Evolutionary conservation across 2,329 filamentous ascomycete genomes (phyloP), one percentile per base, ranked within the genome.

Genomic region (Diaporthe sp.): DNA sequence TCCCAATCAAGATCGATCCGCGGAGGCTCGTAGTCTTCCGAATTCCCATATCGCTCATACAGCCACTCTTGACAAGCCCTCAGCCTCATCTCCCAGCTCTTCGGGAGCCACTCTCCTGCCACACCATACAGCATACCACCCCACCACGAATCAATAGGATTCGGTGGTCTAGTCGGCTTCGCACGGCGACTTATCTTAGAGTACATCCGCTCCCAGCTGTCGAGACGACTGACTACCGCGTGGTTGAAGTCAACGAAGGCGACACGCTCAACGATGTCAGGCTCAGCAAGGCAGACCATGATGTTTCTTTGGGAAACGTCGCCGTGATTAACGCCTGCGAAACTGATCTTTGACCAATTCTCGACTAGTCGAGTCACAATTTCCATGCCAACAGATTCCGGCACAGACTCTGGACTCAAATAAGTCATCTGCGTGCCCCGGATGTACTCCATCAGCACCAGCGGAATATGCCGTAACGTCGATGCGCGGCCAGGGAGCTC

Each of bases 391-490:
- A 22, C 19, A 0, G 57, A 13, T 9, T 72, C 69, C 7, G 69
- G 7, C 17, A 30, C 52, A 0, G 19, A 3, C 0, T 35, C 33
- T 8, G 69, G 57, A 1, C 42, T 50, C 40, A 72, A 28, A 10
- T 72, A 42, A 0, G n/a, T 50, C 69, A 72, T 72, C 7, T 10
- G 17, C 9, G 4, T 30, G 8, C 69, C 69, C 6, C 42, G 28
- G 10, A 72, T 72, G 15, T 64, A 33, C 28, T 72, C 69, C n/a
- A 72, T 72, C 38, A 72, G 13, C 0, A 72, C 22, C 9, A 72
- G 54, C 8, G 57, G 69, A 5, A 72, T 19, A 5, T 72, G 33
- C 33, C 69, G 35, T 13, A 3, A 25, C n/a, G n/a, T 35, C 5
- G 7, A 4, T n/a, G n/a, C n/a, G 2, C 55, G 45, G 4, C n/a